Percentiles rank a stretch among this genome's conserved stretches.
Evolutionary conservation across 2,329 filamentous ascomycete genomes (phyloP).

Genomic region (Nigrospora sphaerica): DNA sequence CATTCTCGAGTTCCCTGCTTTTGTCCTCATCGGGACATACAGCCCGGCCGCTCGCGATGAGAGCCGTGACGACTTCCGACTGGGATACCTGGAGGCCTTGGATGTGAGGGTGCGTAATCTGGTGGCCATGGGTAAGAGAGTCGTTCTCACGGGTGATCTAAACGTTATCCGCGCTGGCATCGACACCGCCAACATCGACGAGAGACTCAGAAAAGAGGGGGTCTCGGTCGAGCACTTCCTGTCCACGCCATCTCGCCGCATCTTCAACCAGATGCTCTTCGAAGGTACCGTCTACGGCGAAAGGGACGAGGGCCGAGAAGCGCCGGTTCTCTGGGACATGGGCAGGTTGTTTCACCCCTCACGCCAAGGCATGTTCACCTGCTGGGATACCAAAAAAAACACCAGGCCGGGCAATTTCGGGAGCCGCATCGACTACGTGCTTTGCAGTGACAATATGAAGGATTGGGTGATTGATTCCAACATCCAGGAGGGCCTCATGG

Average conservation of each 20-base stretch:
- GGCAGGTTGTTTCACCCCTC: conserved; percentile 73
- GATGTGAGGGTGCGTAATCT: conserved; percentile 84
- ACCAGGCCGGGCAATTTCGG: conserved; percentile 94
- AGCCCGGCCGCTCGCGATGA: conserved; percentile 86
- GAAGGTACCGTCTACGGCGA: conserved; percentile 61
- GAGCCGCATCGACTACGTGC: conserved; percentile 85
- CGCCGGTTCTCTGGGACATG: conserved; percentile 73
- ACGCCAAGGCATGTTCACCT: conserved; percentile 90
- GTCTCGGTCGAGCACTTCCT: conserved; percentile 67
- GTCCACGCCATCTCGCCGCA: conserved; percentile 60
- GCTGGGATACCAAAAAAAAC: conserved; percentile 93
- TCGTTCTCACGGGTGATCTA: conserved; percentile 80
- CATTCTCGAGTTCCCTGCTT: conserved; percentile 86
- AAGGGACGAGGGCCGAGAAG: conserved; percentile 62
- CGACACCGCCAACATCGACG: conserved; percentile 69
- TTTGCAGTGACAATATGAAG: conserved; percentile 74
- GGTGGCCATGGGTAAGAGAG: conserved; percentile 69
- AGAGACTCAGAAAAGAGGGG: conserved; percentile 63
- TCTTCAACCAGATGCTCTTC: conserved; percentile 82
- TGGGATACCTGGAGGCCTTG: conserved; percentile 71
- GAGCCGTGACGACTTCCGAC: conserved; percentile 72
- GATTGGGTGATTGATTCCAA: conserved; percentile 74
- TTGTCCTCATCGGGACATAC: conserved; percentile 89
- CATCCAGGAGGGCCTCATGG: conserved; percentile 90
- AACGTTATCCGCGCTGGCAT: conserved; percentile 67